Conservation (phyloP, 306 rosid genomes). For the Carpinus viminea region DNA sequence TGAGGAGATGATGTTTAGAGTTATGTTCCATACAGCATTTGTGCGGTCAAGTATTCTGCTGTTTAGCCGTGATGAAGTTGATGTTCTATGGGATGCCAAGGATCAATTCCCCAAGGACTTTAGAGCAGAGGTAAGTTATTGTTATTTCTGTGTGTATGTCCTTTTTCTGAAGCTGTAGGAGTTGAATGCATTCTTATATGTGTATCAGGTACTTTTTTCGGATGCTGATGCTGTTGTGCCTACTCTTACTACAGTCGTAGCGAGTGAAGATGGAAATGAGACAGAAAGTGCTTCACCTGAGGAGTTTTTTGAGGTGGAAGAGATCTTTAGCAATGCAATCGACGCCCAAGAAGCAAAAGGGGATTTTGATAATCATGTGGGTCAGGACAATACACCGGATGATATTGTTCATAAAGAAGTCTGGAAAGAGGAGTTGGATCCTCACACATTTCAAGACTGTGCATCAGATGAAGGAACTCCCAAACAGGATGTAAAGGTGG, state of each 20-base stretch:
- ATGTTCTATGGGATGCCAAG: slow-evolving; percentile 84
- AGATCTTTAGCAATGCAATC: slow-evolving; percentile 77
- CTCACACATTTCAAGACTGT: slow-evolving; percentile 74
- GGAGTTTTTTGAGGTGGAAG: slow-evolving; percentile 97
- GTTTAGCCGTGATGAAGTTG: slow-evolving; percentile 82
- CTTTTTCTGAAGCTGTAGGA: slow-evolving; percentile 47
- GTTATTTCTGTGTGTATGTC: slow-evolving; percentile 33
- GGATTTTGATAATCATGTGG: slow-evolving; percentile 45
- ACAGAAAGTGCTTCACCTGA: slow-evolving; percentile 85
- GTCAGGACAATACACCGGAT: slow-evolving; percentile 38
- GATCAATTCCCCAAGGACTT: slow-evolving; percentile 87
- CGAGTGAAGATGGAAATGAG: slow-evolving; percentile 65
- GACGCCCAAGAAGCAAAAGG: slow-evolving; percentile 69
- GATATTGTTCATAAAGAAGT: slow-evolving; percentile 47
- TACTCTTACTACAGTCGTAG: slow-evolving; percentile 60
- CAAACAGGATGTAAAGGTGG: slow-evolving; percentile 49
- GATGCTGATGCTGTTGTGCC: slow-evolving; percentile 90
- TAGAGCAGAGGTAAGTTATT: slow-evolving; percentile 80
- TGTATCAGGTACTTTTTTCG: slow-evolving; percentile 90
- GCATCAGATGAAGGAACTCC: slow-evolving; percentile 57
- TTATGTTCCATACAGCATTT: slow-evolving; percentile 94
- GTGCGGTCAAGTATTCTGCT: slow-evolving; percentile 80
- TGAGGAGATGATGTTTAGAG: slow-evolving; percentile 82
- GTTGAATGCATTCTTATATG: slow-evolving; percentile 68
- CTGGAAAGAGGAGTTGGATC: slow-evolving; percentile 76